Percentiles rank a stretch among this genome's conserved stretches.
Evolutionary conservation across 441 rosid genomes (phyloP).

Genomic region (Gossypium davidsonii): DNA sequence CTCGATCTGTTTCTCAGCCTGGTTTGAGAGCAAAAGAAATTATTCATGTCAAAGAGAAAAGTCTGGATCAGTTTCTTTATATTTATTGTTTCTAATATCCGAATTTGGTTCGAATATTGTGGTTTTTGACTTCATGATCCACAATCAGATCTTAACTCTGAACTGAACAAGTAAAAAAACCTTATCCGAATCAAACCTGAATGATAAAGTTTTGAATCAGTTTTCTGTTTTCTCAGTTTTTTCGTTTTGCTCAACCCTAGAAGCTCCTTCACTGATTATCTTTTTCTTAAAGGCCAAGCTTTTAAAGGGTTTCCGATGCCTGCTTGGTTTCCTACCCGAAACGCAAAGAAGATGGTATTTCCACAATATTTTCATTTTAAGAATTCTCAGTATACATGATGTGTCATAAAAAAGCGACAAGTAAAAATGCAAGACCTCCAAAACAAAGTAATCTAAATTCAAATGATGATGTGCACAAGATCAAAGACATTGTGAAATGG

Average conservation of each 20-base stretch:
- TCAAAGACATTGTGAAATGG: neutral
- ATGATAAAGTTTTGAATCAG: too few relatives aligned
- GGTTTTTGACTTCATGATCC: neutral
- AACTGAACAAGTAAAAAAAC: neutral
- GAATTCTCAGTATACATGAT: neutral
- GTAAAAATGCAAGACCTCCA: neutral
- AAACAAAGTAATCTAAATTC: neutral
- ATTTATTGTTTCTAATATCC: neutral
- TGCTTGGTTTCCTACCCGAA: neutral
- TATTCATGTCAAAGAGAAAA: neutral
- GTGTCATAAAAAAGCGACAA: neutral
- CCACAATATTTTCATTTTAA: neutral
- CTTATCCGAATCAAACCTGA: neutral
- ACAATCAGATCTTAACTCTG: neutral
- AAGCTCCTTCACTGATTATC: too few relatives aligned
- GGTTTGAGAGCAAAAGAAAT: slow-evolving; percentile 9
- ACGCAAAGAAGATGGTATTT: neutral
- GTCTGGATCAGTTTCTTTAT: neutral
- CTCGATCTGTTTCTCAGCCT: slow-evolving; percentile 95
- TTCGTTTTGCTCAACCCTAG: too few relatives aligned
- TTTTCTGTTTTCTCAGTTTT: too few relatives aligned
- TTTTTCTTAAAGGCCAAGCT: too few relatives aligned
- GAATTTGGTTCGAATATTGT: neutral
- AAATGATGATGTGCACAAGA: neutral
- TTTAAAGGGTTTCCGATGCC: neutral